Conservation (phyloP, 495 filamentous ascomycete species). For the Amniculicola lignicola region DNA sequence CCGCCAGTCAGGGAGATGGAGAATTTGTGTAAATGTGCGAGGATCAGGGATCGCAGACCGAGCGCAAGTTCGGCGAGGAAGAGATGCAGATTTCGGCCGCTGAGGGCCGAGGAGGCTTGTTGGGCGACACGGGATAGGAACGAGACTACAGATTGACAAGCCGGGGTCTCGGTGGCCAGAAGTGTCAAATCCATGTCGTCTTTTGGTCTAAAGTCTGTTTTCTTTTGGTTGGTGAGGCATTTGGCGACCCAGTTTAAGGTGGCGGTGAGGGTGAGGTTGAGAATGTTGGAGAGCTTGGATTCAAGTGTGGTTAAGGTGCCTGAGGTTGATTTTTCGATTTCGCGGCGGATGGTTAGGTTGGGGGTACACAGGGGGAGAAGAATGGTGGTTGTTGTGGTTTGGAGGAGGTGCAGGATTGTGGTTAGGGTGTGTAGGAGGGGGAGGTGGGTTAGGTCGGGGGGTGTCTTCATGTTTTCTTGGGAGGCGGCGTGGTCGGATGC, state of each 20-base stretch:
- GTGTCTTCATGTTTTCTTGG: conserved; percentile 72
- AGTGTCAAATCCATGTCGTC: conserved; percentile 58
- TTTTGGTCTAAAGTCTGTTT: conserved; percentile 85
- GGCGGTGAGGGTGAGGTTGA: conserved; percentile 82
- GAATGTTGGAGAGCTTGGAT: conserved; percentile 79
- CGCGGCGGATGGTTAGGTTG: conserved; percentile 82
- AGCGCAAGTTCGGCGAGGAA: conserved; percentile 83
- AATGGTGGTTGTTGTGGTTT: conserved; percentile 82
- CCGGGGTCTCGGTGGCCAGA: conserved; percentile 60
- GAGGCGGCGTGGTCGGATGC: conserved; percentile 69
- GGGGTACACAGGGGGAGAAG: conserved; percentile 83
- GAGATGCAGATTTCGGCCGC: conserved; percentile 66
- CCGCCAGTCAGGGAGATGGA: conserved; percentile 86
- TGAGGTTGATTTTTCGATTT: conserved; percentile 83
- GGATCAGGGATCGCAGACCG: conserved; percentile 68
- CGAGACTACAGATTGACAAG: conserved; percentile 70
- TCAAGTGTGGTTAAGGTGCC: conserved; percentile 73
- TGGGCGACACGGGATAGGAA: conserved; percentile 69
- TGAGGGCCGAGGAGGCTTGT: conserved; percentile 62
- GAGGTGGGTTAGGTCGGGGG: conserved; percentile 87
- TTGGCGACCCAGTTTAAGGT: conserved; percentile 74
- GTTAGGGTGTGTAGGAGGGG: conserved; percentile 74
- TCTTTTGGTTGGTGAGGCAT: conserved; percentile 76
- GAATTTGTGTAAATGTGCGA: conserved; percentile 94
- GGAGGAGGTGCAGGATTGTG: conserved; percentile 87